A percentile compares a stretch with the other conserved stretches of the same genome.
Conservation (phyloP, 1,284 basidiomycete genomes). For the Moesziomyces aphidis region DNA sequence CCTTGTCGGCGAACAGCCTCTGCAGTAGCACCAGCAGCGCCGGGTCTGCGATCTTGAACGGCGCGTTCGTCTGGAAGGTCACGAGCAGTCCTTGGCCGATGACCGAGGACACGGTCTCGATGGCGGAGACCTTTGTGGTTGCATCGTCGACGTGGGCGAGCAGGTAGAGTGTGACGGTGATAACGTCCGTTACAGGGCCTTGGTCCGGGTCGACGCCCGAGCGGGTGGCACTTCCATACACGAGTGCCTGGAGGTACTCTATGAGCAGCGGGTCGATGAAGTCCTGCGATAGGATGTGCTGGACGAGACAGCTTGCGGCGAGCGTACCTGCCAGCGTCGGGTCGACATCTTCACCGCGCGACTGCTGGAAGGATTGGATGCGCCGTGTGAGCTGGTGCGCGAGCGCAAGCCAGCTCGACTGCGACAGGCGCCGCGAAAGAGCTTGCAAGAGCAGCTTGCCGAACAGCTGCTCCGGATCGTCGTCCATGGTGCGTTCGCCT, state of each 20-base stretch:
- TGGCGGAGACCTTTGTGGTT: conserved; percentile 24
- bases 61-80: conserved; percentile 25
- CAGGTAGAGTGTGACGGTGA: conserved; percentile 37
- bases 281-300: conserved; percentile 22
- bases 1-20: conserved; percentile 2
- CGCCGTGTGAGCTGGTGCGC: conserved; percentile 34
- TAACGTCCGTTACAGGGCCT: conserved; percentile 42
- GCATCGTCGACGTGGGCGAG: conserved; percentile 17
- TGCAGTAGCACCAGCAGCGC: conserved; percentile 26
- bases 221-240: conserved; percentile 38
- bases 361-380: conserved; percentile 6
- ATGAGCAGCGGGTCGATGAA: conserved; percentile 42
- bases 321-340: conserved; percentile 13
- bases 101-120: conserved; percentile 43
- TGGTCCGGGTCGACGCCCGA: conserved; percentile 33
- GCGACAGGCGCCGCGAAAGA: conserved; percentile 29
- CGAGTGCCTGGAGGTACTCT: conserved; percentile 37
- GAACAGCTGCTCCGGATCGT: conserved; percentile 34
- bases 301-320: conserved; percentile 24
- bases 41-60: conserved; percentile 17
- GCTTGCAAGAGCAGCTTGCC: conserved; percentile 34
- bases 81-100: conserved; percentile 43
- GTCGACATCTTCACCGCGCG: neutral
- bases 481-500: conserved; percentile 12
- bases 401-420: conserved; percentile 39